Percentiles rank a stretch among this genome's conserved stretches.
Conservation (phyloP, 768 basidiomycete species). For the Lactarius quietus region DNA sequence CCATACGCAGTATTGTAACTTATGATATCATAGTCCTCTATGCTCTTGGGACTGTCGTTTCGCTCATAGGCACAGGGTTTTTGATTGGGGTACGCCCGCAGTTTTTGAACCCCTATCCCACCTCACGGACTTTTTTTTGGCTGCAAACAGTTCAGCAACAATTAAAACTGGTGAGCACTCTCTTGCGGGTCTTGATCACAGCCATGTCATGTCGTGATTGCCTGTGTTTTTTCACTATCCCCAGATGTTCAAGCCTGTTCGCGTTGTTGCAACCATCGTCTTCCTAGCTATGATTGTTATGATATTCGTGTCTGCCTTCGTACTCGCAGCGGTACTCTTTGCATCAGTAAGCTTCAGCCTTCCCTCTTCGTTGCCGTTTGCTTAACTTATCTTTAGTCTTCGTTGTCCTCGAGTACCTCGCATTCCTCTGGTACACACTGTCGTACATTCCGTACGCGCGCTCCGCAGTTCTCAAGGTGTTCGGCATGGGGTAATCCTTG, state of each 20-base stretch:
- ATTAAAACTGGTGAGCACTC: conserved; percentile 60
- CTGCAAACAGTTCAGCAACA: conserved; percentile 66
- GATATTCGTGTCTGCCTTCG: conserved; percentile 85
- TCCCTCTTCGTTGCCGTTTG: neutral
- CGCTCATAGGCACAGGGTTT: conserved; percentile 87
- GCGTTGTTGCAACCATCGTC: conserved; percentile 74
- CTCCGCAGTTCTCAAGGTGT: conserved; percentile 59
- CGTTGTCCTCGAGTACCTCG: conserved; percentile 87
- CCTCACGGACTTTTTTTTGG: neutral
- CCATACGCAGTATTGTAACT: conserved; percentile 4
- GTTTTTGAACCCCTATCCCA: neutral
- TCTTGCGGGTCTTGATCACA: neutral
- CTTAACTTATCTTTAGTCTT: conserved; percentile 52
- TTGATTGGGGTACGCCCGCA: conserved; percentile 69
- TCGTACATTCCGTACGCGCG: conserved; percentile 93
- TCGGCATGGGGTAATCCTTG: conserved; percentile 41
- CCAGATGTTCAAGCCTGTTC: conserved; percentile 97
- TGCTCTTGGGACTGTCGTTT: conserved; percentile 75
- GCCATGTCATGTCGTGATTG: neutral
- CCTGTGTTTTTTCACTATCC: neutral
- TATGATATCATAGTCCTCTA: conserved; percentile 58
- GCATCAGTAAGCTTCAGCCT: conserved; percentile 49
- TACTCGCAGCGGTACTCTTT: conserved; percentile 63
- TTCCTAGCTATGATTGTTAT: conserved; percentile 77
- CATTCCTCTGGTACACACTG: conserved; percentile 85